Base-by-base conservation (phyloP, 1,284 basidiomycete species). In the Stereum hirsutum region DNA sequence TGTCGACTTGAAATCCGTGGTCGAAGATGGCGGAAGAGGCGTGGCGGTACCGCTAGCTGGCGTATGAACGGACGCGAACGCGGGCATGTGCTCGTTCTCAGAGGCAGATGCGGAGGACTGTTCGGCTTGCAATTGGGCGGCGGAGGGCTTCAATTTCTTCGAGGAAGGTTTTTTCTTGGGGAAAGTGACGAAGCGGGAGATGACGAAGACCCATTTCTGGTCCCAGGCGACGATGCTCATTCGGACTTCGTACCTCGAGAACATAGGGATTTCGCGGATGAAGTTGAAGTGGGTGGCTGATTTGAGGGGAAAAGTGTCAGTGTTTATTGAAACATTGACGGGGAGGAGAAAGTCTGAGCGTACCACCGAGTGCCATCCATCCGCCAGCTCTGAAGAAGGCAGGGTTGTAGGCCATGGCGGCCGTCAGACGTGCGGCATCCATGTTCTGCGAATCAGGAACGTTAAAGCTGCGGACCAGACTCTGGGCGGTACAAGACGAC, bases 171-270 rank as follows among this genome's bases (percentile, higher is more conserved):
- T 57, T 51, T 59, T 65, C 42, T 72, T 71, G 5, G 74, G 68
- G 49, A 76, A 80, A 28, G 77, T 77, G 39, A 88, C 75, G 59
- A 78, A 86, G 48, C 78, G 79, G 24, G 68, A 69, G 43, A 82
- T 62, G 48, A 81, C 51, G 61, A 79, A 87, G 50, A 89, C 84
- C 89, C 89, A 92, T 75, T 93, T 93, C 40, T 81, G 68, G 47
- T 90, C 89, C 87, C 88, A 93, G 3, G 78, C 71, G 4, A 66
- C 81, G 14, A 86, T 61, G 25, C 61, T 68, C n/a, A 77, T 60
- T 42, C 84, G 72, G 27, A 92, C 73, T 58, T 89, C 78, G 54
- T 89, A 93, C 6, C 61, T 59, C 2, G 72, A 57, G 12, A 87
- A 65, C 38, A 89, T 78, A 0, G 88, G 80, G 34, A 93, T 89